Conservation (phyloP, 2,329 filamentous ascomycete genomes). For the Aureobasidium lini region DNA sequence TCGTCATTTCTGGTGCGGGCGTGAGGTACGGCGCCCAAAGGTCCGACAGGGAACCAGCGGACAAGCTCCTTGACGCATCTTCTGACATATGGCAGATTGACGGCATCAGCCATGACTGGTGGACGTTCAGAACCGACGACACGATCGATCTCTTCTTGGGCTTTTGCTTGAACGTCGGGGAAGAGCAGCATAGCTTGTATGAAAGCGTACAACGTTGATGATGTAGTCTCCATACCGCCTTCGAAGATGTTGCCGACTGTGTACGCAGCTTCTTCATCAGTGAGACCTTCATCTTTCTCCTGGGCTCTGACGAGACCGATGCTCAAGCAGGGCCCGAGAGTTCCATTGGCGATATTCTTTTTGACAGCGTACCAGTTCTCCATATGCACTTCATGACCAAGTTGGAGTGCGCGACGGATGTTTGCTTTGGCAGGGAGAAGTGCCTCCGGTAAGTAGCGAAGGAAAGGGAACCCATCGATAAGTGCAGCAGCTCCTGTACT, state of each 20-base stretch:
- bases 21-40: conserved; percentile 30
- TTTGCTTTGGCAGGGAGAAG: conserved; percentile 17
- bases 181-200: conserved; percentile 25
- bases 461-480: conserved; percentile 40
- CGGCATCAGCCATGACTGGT: conserved; percentile 25
- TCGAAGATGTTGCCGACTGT: conserved; percentile 29
- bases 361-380: neutral
- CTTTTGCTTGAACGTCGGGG: conserved; percentile 17
- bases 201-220: conserved; percentile 28
- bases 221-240: conserved; percentile 36
- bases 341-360: neutral
- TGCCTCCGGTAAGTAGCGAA: conserved; percentile 39
- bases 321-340: neutral
- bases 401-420: conserved; percentile 1
- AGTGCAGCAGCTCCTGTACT: conserved; percentile 37
- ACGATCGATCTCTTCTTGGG: conserved; percentile 20
- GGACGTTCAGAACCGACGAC: conserved; percentile 21
- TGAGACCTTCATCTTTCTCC: conserved; percentile 20
- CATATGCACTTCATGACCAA: neutral
- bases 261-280: conserved; percentile 25
- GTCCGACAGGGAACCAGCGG: conserved; percentile 28
- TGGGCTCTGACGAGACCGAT: conserved; percentile 21
- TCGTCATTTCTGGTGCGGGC: conserved; percentile 26
- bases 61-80: conserved; percentile 29
- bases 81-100: conserved; percentile 26